Evolutionary conservation across 2,329 filamentous ascomycete species (phyloP).

Genomic region (Pezicula radicicola): DNA sequence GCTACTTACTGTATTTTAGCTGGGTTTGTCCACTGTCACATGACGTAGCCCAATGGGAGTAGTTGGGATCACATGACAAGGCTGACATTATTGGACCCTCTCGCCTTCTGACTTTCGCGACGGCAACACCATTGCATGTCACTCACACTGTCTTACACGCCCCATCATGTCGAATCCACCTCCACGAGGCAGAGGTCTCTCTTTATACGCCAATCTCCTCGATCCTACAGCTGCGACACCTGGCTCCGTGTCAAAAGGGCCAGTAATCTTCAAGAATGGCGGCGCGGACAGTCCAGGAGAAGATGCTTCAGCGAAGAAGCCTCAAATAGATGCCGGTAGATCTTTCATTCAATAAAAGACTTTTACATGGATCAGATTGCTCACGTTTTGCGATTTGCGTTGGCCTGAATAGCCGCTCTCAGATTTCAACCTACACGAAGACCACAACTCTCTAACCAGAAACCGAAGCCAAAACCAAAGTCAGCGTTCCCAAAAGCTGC

Average conservation of each 20-base stretch:
- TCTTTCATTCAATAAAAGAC: constrained; percentile 30
- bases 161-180: constrained; percentile 25
- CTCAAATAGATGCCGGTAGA: constrained; percentile 56
- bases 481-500: constrained; percentile 50
- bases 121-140: not conserved
- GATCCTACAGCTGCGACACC: constrained; percentile 53
- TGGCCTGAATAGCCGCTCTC: constrained; percentile 51
- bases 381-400: constrained; percentile 38
- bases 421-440: constrained; percentile 86
- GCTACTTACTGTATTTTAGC: too few species aligned
- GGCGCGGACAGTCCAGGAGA: constrained; percentile 43
- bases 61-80: too few species aligned
- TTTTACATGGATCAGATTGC: constrained; percentile 34
- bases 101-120: too few species aligned
- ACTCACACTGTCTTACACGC: not conserved
- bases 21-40: too few species aligned
- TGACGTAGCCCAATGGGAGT: too few species aligned
- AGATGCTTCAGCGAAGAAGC: constrained; percentile 55
- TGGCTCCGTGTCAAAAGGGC: constrained; percentile 70
- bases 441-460: constrained; percentile 62
- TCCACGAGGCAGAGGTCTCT: constrained; percentile 51
- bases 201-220: constrained; percentile 82
- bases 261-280: constrained; percentile 64
- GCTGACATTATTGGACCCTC: too few species aligned
- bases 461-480: constrained; percentile 61